Evolutionary conservation across 768 basidiomycete genomes (phyloP).

Genomic region (Mycena filopes): DNA sequence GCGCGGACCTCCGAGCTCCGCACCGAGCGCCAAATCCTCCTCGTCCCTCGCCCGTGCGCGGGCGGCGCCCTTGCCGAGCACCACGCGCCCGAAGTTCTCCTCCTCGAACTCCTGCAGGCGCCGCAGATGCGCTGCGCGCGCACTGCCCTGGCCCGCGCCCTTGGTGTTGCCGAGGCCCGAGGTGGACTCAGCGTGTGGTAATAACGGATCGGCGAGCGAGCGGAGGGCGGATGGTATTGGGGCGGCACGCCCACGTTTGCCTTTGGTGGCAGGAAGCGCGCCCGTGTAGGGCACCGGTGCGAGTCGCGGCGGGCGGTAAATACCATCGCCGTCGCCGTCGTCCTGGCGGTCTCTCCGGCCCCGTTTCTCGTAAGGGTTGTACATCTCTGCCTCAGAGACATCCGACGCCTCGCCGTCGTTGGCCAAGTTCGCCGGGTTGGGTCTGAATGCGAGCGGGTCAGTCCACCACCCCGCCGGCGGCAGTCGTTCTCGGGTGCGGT

Average conservation of each 20-base stretch:
- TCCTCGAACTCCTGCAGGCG: constrained; percentile 92
- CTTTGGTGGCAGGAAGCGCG: constrained; percentile 53
- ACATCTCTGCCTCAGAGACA: constrained; percentile 31
- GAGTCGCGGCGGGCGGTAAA: constrained; percentile 88
- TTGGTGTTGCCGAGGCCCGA: constrained; percentile 72
- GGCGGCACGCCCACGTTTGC: constrained; percentile 48
- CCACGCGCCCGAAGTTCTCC: constrained; percentile 90
- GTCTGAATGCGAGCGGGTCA: constrained; percentile 74
- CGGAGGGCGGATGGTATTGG: constrained; percentile 76
- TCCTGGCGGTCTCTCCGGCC: neutral
- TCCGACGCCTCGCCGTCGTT: constrained; percentile 49
- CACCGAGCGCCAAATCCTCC: constrained; percentile 88
- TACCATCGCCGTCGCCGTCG: constrained; percentile 49
- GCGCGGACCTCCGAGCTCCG: constrained; percentile 55
- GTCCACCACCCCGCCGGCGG: neutral
- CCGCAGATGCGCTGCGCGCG: constrained; percentile 82
- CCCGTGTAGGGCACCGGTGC: constrained; percentile 88
- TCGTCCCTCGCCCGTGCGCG: constrained; percentile 81
- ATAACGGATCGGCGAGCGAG: constrained; percentile 58
- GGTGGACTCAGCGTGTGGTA: constrained; percentile 76
- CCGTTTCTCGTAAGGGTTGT: neutral
- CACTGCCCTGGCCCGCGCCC: constrained; percentile 25
- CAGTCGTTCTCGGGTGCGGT: constrained; percentile 63
- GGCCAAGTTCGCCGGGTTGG: constrained; percentile 84
- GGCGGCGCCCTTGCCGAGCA: constrained; percentile 91